These are phyloP conservation scores for Mallotus nudiflorus DNA, from an alignment of 345 rosid species.

Conservation along the genomic window DNA sequence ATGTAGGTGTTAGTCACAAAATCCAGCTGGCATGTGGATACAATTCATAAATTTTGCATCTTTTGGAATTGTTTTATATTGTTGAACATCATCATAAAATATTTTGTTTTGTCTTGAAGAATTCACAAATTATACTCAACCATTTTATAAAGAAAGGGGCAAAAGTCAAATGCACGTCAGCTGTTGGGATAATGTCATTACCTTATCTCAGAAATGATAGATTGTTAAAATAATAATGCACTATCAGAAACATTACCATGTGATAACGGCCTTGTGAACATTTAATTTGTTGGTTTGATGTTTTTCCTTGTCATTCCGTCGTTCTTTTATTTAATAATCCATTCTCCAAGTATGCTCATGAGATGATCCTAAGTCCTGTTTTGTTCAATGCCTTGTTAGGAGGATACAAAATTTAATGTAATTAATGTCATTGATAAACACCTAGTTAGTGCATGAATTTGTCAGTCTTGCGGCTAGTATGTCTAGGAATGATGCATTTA, in stretches of 20 bases:
- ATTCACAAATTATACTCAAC: background rate
- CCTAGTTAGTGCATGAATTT: background rate
- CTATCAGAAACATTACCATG: constrained; percentile 15
- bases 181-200: constrained; percentile 1
- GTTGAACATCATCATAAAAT: background rate
- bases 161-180: constrained; percentile 18
- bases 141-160: background rate
- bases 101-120: background rate
- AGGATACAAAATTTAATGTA: background rate
- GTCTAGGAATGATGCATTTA: background rate
- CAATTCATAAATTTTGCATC: constrained; percentile 1
- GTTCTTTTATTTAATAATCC: background rate
- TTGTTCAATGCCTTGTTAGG: background rate
- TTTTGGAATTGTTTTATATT: background rate
- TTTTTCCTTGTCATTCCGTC: background rate
- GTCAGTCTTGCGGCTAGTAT: background rate
- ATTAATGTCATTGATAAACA: background rate
- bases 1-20: background rate
- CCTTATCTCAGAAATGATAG: constrained; percentile 10
- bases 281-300: background rate
- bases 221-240: background rate
- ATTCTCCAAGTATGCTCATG: background rate
- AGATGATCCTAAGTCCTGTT: background rate
- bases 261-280: constrained; percentile 3
- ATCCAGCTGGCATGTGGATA: constrained; percentile 10